Base-by-base conservation (phyloP, 2,329 filamentous ascomycete species). In the Exutisphaerella laricina region DNA sequence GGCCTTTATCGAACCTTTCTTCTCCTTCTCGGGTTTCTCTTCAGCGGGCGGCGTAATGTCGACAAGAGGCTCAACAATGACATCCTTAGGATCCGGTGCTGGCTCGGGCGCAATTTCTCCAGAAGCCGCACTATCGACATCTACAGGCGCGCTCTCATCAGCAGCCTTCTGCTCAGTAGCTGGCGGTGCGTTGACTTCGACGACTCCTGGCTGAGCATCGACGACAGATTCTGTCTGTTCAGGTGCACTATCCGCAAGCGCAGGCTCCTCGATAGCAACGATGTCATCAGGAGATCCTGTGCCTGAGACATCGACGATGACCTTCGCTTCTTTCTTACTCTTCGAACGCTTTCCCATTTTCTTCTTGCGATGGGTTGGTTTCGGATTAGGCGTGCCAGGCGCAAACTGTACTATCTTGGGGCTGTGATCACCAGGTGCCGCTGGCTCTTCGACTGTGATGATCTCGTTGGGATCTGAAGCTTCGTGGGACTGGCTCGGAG, bases 371-470 rank as follows among this genome's bases (percentile, higher is more conserved):
- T 43, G 31, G 3, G 55, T 58, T 4, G 50, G 41, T 21, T 52
- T 55, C 1, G 52, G 55, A 13, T 60, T 56, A 3, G 55, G 51
- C 5, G 56, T 60, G 6, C 51, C 56, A 18, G 56, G 54, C 12
- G 58, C 55, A 23, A 58, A 59, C 41, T 48, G 50, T 1, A 59
- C 58, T 20, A 51, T 54, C 33, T 57, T 59, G 26, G 56, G 52
- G n/a, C 46, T 48, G 22, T 42, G 36, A 17, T 51, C 49, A 9
- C 49, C 49, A n/a, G 37, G n/a, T 6, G 49, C 50, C 1, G 38
- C 34, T 5, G 39, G 34, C 30, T 43, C 40, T 16, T 23, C 37
- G 23, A 43, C 30, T 12, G 39, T 29, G 23, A 41, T 39, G 16
- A 44, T 37, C 5, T 39, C 25, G n/a, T 33, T 21, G 5, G 22